phyloP scores from a whole-genome alignment of 2,329 filamentous ascomycete genomes.

The Lizonia empirigonia region DNA sequence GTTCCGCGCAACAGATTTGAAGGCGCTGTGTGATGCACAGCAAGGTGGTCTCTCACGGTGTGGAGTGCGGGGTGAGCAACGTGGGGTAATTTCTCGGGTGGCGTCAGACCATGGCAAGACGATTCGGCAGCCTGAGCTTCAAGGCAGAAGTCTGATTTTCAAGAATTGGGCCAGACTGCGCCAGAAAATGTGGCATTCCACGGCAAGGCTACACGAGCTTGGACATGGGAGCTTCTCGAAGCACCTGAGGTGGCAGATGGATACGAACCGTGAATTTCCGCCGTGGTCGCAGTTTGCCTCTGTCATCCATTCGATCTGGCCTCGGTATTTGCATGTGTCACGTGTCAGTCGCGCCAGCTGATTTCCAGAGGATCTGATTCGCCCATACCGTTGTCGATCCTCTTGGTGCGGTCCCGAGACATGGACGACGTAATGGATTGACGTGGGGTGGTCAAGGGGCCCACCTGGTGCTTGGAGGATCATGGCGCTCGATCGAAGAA shows the following conservation, averaged over 20 bases:
- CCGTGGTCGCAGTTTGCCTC: constrained; percentile 1
- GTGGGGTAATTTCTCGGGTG: constrained; percentile 10
- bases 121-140: background rate
- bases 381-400: constrained; percentile 7
- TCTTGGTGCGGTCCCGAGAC: constrained; percentile 13
- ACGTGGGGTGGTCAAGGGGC: constrained; percentile 1
- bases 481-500: background rate
- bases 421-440: constrained; percentile 17
- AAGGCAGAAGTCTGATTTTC: background rate
- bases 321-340: constrained; percentile 10
- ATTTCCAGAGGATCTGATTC: constrained; percentile 4
- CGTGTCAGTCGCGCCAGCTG: constrained; percentile 7
- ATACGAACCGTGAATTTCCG: constrained; percentile 8
- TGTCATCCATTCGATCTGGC: constrained; percentile 18
- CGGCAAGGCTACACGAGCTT: background rate
- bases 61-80: constrained; percentile 11
- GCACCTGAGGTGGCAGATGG: background rate
- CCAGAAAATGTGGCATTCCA: background rate
- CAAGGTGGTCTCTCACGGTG: background rate
- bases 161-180: constrained; percentile 1
- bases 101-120: background rate
- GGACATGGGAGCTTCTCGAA: constrained; percentile 4
- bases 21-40: background rate
- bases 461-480: background rate
- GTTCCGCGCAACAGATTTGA: background rate